These are phyloP conservation scores for Picocystis sp. DNA, from an alignment of 163 green algal genomes.

Conservation along the genomic window DNA sequence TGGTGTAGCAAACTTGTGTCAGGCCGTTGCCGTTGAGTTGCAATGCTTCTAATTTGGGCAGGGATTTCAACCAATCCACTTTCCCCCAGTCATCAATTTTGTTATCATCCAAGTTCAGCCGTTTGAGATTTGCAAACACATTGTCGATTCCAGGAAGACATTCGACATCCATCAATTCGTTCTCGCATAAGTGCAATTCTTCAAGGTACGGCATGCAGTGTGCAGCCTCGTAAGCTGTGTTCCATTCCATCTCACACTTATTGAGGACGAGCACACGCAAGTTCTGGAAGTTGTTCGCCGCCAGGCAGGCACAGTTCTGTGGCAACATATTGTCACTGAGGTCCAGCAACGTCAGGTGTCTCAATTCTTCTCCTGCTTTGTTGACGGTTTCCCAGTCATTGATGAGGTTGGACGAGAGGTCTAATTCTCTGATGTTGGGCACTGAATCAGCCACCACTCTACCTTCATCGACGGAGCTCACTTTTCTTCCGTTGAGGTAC, in stretches of 20 bases:
- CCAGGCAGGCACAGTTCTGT: no score
- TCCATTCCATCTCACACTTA: conserved; percentile 9
- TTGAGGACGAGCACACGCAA: conserved; percentile 17
- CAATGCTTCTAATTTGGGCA: no score
- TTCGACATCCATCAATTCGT: conserved; percentile 27
- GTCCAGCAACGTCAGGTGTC: conserved; percentile 12
- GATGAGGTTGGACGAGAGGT: conserved; percentile 40
- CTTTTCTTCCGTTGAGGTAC: no score
- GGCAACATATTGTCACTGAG: conserved; percentile 8
- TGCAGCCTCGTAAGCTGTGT: conserved; percentile 15
- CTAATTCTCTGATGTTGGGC: conserved; percentile 29
- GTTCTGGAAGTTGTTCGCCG: not conserved
- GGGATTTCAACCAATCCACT: conserved; percentile 24
- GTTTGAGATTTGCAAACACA: conserved; percentile 10
- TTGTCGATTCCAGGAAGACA: no score
- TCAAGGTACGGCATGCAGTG: conserved; percentile 27
- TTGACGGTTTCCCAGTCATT: conserved; percentile 19
- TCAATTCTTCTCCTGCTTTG: conserved; percentile 17
- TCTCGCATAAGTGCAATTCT: conserved; percentile 46
- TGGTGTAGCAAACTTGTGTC: no score
- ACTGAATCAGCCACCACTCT: not conserved
- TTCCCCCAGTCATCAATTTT: conserved; percentile 33
- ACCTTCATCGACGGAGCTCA: no score
- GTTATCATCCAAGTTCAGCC: conserved; percentile 51
- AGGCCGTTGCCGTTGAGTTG: no score